Percentiles rank a stretch among this genome's conserved stretches.
Evolutionary conservation across 2,329 filamentous ascomycete species (phyloP).

Genomic region (Daldinia sp.): DNA sequence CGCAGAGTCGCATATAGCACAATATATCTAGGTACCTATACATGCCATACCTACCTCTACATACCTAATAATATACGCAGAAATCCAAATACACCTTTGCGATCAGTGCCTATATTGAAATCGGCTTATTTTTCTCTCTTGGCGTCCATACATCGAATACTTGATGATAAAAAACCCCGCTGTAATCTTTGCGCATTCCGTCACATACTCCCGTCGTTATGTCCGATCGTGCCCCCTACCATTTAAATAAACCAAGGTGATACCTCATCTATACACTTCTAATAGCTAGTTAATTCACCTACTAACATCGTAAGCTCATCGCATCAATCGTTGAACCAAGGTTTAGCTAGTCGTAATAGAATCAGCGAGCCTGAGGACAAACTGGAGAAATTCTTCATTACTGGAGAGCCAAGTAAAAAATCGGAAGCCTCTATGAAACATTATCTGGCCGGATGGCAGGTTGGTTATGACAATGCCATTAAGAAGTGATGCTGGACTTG

Average conservation of each 20-base stretch:
- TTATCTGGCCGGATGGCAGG: slow-evolving; percentile 33
- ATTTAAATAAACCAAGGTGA: slow-evolving; percentile 19
- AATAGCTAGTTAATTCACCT: background rate
- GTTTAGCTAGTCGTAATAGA: slow-evolving; percentile 11
- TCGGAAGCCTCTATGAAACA: slow-evolving; percentile 25
- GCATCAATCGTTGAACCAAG: background rate
- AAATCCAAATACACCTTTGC: background rate
- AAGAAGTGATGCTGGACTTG: background rate
- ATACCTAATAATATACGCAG: background rate
- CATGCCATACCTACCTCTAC: background rate
- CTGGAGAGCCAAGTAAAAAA: slow-evolving; percentile 29
- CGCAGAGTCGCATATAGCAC: background rate
- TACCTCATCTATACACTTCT: background rate
- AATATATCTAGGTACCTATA: background rate
- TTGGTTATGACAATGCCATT: slow-evolving; percentile 20
- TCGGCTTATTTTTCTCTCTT: background rate
- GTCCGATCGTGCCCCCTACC: slow-evolving; percentile 5
- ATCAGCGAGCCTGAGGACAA: slow-evolving; percentile 10
- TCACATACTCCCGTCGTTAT: background rate
- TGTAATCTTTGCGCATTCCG: background rate
- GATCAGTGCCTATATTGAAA: background rate
- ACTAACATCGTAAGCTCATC: slow-evolving; percentile 21
- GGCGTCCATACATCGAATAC: background rate
- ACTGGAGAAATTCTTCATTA: slow-evolving; percentile 37
- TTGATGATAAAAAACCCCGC: slow-evolving; percentile 1